Base-by-base conservation (phyloP, 495 filamentous ascomycete genomes). In the Hypoxylon rickii region DNA sequence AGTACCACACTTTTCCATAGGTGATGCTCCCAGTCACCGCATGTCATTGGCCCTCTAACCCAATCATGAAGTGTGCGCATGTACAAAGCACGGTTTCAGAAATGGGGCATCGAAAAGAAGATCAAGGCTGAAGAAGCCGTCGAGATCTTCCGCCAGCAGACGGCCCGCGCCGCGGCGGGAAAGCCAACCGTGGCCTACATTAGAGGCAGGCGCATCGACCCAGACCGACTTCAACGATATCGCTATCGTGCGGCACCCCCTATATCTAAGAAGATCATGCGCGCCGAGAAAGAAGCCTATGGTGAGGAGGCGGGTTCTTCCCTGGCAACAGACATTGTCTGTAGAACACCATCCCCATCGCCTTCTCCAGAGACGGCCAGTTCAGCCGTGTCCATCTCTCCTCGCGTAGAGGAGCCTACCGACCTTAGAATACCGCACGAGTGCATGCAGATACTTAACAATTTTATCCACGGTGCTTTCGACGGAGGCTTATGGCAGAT, bases 61-160 rank as follows among this genome's bases (percentile, higher is more conserved):
- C 12, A 37, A n/a, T 29, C 17, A 22, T 36, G 22, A 43, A 77
- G 74, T 10, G 43, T 65, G 39, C 70, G 73, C 21, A 77, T 76
- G 75, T 77, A 74, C 60, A 72, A 75, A 24, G 70, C 69, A 3
- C 65, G 73, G 4, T 74, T 76, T 43, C 64, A 70, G 47, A 70
- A 74, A 58, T 77, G 75, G 75, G 62, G 67, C 4, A 66, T 74
- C 40, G 72, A 73, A 51, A 77, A 77, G 62, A 74, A 74, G 49
- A 70, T 71, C 42, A 76, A 73, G 52, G 69, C 64, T 6, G 46
- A 55, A 31, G 73, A 76, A 41, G 70, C 70, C 29, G 58, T 64
- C 26, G 58, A 69, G 57, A 72, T 73, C 55, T 53, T 71, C 13
- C 60, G 62, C 36, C 61, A 69, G 48, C 70, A 69, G 46, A 63